A percentile compares a stretch with the other conserved stretches of the same genome.
phyloP scores from a whole-genome alignment of 345 rosid genomes.

The Sisymbrium altissimum region DNA sequence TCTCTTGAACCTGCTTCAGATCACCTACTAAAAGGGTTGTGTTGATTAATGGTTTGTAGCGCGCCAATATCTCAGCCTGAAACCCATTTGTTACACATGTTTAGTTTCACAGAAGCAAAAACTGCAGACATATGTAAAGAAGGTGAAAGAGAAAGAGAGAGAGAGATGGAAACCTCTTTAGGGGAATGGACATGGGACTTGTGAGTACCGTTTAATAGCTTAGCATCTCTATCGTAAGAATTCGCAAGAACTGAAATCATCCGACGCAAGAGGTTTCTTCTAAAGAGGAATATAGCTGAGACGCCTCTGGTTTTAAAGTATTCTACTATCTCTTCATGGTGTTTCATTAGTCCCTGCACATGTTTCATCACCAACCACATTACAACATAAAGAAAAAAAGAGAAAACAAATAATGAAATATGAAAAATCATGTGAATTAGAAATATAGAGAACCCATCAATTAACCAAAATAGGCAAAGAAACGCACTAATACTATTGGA shows the following conservation, averaged over 20 bases:
- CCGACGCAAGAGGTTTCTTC: constrained; percentile 89
- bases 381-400: background rate
- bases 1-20: constrained; percentile 68
- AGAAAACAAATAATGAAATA: background rate
- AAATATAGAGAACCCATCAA: background rate
- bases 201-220: constrained; percentile 87
- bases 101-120: background rate
- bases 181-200: constrained; percentile 96
- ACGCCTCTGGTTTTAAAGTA: constrained; percentile 84
- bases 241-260: constrained; percentile 95
- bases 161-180: constrained; percentile 51
- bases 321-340: constrained; percentile 76
- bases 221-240: constrained; percentile 75
- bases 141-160: background rate
- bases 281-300: constrained; percentile 80
- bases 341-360: constrained; percentile 79
- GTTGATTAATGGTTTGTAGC: constrained; percentile 75
- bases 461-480: background rate
- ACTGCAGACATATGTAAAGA: background rate
- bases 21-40: constrained; percentile 54
- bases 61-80: constrained; percentile 96
- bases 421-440: background rate
- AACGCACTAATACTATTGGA: background rate
- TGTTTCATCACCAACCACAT: constrained; percentile 17
- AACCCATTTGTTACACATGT: constrained; percentile 7